Conservation (phyloP, 768 basidiomycete species). For the Leccinum subgranulosum region DNA sequence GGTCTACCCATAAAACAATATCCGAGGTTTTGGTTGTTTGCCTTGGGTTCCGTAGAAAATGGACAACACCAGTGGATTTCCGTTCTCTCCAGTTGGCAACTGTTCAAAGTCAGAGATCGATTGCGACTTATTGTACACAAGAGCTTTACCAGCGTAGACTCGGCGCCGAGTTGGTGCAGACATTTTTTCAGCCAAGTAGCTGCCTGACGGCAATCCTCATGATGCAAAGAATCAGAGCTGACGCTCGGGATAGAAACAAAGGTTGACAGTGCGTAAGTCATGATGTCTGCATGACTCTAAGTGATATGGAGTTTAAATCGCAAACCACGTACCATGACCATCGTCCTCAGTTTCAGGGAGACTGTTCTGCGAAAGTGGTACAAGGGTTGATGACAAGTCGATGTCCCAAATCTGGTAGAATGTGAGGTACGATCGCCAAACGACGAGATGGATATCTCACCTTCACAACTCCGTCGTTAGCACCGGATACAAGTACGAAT, state of each 20-base stretch:
- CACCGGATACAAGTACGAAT: constrained; percentile 66
- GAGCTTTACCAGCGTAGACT: constrained; percentile 61
- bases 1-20: constrained; percentile 86
- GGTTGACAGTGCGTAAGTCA: constrained; percentile 77
- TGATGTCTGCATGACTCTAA: constrained; percentile 47
- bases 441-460: constrained; percentile 34
- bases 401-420: constrained; percentile 53
- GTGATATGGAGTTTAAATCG: not conserved
- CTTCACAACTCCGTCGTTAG: constrained; percentile 83
- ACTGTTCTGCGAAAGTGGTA: not conserved
- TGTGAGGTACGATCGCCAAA: not conserved
- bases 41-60: constrained; percentile 75
- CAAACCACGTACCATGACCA: constrained; percentile 16
- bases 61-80: constrained; percentile 86
- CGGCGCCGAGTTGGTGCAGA: constrained; percentile 83
- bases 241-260: constrained; percentile 89
- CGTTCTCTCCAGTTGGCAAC: constrained; percentile 73
- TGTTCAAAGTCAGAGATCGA: constrained; percentile 26
- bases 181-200: constrained; percentile 92
- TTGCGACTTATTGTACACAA: not conserved
- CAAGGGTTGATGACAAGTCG: constrained; percentile 18
- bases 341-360: constrained; percentile 15
- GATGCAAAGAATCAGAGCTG: constrained; percentile 60
- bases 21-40: constrained; percentile 57
- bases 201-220: constrained; percentile 90